Conservation (phyloP, 768 basidiomycete species). For the Pleurotus giganteus region DNA sequence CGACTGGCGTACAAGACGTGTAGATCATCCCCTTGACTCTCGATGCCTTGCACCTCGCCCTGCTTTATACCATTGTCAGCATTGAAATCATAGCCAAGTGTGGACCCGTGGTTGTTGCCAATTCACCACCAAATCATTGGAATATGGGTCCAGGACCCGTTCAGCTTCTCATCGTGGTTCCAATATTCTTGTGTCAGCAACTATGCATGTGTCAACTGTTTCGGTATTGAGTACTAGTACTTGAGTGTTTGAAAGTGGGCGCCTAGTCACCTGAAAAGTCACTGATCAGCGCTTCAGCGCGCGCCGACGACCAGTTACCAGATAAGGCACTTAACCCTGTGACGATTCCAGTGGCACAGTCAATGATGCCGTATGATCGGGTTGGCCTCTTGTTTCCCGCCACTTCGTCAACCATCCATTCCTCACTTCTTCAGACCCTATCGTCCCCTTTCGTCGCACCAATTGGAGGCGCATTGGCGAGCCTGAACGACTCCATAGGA, state of each 20-base stretch:
- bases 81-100: no score
- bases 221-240: no score
- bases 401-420: neutral
- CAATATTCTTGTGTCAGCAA: no score
- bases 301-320: neutral
- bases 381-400: slow-evolving; percentile 7
- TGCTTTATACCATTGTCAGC: neutral
- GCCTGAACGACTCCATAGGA: neutral
- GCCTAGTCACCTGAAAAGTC: no score
- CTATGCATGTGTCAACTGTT: no score
- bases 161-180: no score
- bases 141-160: no score
- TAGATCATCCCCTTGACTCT: no score
- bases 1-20: no score
- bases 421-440: neutral
- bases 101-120: no score
- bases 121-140: no score
- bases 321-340: neutral
- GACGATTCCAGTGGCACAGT: slow-evolving; percentile 1
- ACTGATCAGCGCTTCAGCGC: neutral
- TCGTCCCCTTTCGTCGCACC: neutral
- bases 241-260: no score
- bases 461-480: neutral
- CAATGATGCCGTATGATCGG: slow-evolving; percentile 9
- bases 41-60: neutral